Conservation (phyloP, 768 basidiomycete genomes). For the Ramaria sp. region DNA sequence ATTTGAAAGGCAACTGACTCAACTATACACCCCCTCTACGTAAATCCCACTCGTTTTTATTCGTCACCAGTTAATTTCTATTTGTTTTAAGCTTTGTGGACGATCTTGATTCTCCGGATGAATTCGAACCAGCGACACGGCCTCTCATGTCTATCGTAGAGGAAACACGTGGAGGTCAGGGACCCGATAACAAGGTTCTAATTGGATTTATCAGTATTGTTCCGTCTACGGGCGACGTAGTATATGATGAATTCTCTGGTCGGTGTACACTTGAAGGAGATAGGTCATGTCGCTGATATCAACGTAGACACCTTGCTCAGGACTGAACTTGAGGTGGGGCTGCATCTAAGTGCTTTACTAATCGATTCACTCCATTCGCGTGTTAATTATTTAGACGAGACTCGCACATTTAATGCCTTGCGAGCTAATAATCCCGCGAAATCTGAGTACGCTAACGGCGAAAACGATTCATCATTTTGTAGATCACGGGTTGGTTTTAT, state of each 20-base stretch:
- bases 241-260: slow-evolving; percentile 91
- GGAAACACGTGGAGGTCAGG: slow-evolving; percentile 26
- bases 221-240: slow-evolving; percentile 84
- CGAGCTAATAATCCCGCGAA: slow-evolving; percentile 62
- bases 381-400: slow-evolving; percentile 47
- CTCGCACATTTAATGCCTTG: slow-evolving; percentile 76
- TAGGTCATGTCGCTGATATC: slow-evolving; percentile 7
- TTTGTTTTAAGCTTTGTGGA: slow-evolving; percentile 65
- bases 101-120: slow-evolving; percentile 25
- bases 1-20: slow-evolving; percentile 64
- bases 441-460: slow-evolving; percentile 56
- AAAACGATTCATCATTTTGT: slow-evolving; percentile 66
- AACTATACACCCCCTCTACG: slow-evolving; percentile 84
- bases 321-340: slow-evolving; percentile 70
- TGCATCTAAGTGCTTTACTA: not conserved
- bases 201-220: slow-evolving; percentile 72
- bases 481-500: slow-evolving; percentile 32
- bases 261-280: slow-evolving; percentile 6
- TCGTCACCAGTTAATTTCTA: not conserved
- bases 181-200: slow-evolving; percentile 31
- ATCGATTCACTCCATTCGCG: not conserved
- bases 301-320: slow-evolving; percentile 67
- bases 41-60: slow-evolving; percentile 25
- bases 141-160: slow-evolving; percentile 74
- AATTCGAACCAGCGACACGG: slow-evolving; percentile 38